Evolutionary conservation across 805 yeast genomes (phyloP).

Genomic region (Metschnikowia borealis): DNA sequence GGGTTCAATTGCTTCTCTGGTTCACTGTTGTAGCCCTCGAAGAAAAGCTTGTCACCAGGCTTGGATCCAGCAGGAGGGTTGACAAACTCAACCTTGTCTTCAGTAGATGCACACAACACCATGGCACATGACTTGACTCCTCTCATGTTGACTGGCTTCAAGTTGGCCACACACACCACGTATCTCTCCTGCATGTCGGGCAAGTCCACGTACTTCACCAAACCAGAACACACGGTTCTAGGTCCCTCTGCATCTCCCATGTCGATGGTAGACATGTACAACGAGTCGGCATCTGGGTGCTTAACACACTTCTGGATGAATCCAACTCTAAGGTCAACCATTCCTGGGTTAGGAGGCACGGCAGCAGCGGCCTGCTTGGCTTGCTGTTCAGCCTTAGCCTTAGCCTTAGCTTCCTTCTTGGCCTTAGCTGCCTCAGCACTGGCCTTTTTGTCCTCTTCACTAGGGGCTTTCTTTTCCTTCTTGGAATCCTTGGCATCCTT

Average conservation of each 20-base stretch:
- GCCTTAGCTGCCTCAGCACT: constrained; percentile 60
- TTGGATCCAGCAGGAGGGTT: constrained; percentile 90
- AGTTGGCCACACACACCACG: constrained; percentile 88
- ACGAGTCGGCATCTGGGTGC: constrained; percentile 97
- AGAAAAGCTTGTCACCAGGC: constrained; percentile 95
- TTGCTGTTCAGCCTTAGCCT: constrained; percentile 48
- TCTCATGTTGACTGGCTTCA: constrained; percentile 97
- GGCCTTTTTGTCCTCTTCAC: constrained; percentile 42
- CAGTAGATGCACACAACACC: constrained; percentile 92
- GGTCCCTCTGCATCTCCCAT: constrained; percentile 97
- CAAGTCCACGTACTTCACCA: constrained; percentile 81
- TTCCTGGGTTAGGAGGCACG: constrained; percentile 72
- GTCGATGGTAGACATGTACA: constrained; percentile 94
- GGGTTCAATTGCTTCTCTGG: constrained; percentile 95
- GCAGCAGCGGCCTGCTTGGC: constrained; percentile 50
- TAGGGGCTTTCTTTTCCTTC: constrained; percentile 14
- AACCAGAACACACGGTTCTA: constrained; percentile 96
- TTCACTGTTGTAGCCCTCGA: constrained; percentile 82
- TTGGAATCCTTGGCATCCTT: constrained; percentile 14
- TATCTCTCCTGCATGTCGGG: constrained; percentile 95
- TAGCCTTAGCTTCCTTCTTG: constrained; percentile 58
- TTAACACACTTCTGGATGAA: constrained; percentile 93
- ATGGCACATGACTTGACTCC: constrained; percentile 93
- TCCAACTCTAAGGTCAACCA: constrained; percentile 92
- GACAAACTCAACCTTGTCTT: constrained; percentile 76